These are phyloP conservation scores for Penicillium sp. DNA, from an alignment of 2,329 filamentous ascomycete genomes.

Conservation along the genomic window DNA sequence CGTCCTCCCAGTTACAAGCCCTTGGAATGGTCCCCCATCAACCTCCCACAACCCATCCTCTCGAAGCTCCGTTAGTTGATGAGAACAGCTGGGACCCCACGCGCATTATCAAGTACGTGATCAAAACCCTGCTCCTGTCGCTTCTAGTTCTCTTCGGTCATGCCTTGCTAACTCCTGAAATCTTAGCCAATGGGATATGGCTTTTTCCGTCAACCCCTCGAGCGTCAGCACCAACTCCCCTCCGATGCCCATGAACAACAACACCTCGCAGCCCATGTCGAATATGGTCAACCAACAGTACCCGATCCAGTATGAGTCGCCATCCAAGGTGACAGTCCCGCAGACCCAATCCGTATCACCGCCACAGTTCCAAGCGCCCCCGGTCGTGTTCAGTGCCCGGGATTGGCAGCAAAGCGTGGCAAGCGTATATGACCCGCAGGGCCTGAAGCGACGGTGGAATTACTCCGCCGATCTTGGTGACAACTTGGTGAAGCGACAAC, in stretches of 20 bases:
- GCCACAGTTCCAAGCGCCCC: conserved; percentile 34
- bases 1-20: conserved; percentile 69
- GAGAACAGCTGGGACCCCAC: conserved; percentile 82
- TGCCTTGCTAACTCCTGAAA: conserved; percentile 28
- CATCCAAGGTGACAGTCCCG: conserved; percentile 33
- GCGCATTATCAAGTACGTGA: conserved; percentile 82
- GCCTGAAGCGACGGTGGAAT: conserved; percentile 49
- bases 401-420: conserved; percentile 54
- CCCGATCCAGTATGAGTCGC: conserved; percentile 37
- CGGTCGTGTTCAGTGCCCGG: conserved; percentile 46
- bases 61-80: conserved; percentile 61
- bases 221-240: conserved; percentile 44
- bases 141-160: background rate
- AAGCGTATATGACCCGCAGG: conserved; percentile 50
- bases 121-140: background rate
- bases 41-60: conserved; percentile 43
- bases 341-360: conserved; percentile 38
- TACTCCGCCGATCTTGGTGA: conserved; percentile 39
- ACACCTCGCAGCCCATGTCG: conserved; percentile 30
- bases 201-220: conserved; percentile 73
- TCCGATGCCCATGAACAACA: conserved; percentile 41
- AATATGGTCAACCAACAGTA: conserved; percentile 35
- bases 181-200: conserved; percentile 87
- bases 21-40: conserved; percentile 45
- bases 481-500: conserved; percentile 36